These are phyloP conservation scores for Euphrasia arctica DNA, from an alignment of 305 asterid species.

Conservation along the genomic window DNA sequence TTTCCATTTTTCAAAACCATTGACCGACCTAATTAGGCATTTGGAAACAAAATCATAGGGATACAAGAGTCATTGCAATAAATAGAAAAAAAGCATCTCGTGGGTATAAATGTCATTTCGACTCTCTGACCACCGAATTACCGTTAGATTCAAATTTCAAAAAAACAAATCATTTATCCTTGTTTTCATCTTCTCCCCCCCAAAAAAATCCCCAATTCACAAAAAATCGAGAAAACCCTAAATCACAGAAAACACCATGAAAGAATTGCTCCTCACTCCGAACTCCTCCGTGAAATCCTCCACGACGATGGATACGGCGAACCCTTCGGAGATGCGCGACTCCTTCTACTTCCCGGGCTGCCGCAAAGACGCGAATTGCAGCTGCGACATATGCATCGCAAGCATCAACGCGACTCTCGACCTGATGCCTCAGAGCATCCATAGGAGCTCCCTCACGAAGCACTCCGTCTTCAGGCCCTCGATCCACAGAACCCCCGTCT, in stretches of 20 bases:
- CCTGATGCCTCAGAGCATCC: conserved; percentile 52
- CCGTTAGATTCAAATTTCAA: conserved; percentile 64
- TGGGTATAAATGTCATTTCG: conserved; percentile 11
- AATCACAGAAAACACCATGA: conserved; percentile 37
- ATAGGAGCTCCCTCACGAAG: conserved; percentile 48
- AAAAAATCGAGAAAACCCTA: conserved; percentile 18
- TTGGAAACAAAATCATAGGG: too few relatives aligned
- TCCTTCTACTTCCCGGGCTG: conserved; percentile 71
- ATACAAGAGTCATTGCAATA: neutral
- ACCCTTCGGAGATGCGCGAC: conserved; percentile 49
- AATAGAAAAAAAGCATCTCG: neutral
- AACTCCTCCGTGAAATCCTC: conserved; percentile 62
- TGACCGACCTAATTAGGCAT: too few relatives aligned
- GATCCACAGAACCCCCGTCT: conserved; percentile 49
- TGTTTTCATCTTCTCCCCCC: too few relatives aligned
- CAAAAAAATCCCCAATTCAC: neutral
- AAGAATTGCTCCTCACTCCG: conserved; percentile 44
- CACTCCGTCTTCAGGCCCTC: conserved; percentile 37
- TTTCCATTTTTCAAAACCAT: too few relatives aligned
- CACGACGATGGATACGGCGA: conserved; percentile 29
- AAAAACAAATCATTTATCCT: neutral
- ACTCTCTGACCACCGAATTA: conserved; percentile 11
- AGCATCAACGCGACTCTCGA: conserved; percentile 86
- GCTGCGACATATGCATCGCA: conserved; percentile 74
- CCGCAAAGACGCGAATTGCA: conserved; percentile 75